phyloP scores from a whole-genome alignment of 352 stramenopile genomes.

The Globisporangium spinosum region DNA sequence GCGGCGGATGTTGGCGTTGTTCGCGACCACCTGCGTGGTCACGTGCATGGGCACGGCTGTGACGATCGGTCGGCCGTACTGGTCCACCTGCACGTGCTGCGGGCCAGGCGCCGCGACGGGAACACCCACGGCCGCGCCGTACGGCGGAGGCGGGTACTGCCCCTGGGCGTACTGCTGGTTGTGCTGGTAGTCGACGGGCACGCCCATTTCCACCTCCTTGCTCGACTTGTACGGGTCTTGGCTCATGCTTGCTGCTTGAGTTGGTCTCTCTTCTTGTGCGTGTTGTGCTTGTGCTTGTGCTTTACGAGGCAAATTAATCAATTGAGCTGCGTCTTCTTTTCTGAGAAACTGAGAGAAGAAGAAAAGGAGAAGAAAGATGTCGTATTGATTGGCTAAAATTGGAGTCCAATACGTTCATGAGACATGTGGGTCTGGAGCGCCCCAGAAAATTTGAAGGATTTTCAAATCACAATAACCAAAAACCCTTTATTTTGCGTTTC shows the following conservation, averaged over 20 bases:
- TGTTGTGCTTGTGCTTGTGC: neutral
- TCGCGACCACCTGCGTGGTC: constrained; percentile 19
- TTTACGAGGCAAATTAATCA: neutral
- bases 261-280: neutral
- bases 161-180: constrained; percentile 3
- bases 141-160: constrained; percentile 7
- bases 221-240: constrained; percentile 19
- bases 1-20: constrained; percentile 30
- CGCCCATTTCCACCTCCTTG: constrained; percentile 19
- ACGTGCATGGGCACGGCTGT: constrained; percentile 18
- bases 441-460: too few species aligned
- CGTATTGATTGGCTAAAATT: neutral
- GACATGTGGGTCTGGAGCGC: too few species aligned
- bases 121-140: neutral
- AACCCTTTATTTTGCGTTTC: too few species aligned
- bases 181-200: constrained; percentile 15
- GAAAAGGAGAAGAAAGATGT: neutral
- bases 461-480: too few species aligned
- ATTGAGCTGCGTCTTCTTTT: neutral
- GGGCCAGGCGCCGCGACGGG: neutral
- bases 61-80: constrained; percentile 23
- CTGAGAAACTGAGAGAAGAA: neutral
- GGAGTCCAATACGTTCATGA: neutral
- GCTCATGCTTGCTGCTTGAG: constrained; percentile 6
- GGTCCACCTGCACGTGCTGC: constrained; percentile 19